These are phyloP conservation scores for Paraconiothyrium brasiliense DNA, from an alignment of 2,329 filamentous ascomycete genomes.

Conservation along the genomic window DNA sequence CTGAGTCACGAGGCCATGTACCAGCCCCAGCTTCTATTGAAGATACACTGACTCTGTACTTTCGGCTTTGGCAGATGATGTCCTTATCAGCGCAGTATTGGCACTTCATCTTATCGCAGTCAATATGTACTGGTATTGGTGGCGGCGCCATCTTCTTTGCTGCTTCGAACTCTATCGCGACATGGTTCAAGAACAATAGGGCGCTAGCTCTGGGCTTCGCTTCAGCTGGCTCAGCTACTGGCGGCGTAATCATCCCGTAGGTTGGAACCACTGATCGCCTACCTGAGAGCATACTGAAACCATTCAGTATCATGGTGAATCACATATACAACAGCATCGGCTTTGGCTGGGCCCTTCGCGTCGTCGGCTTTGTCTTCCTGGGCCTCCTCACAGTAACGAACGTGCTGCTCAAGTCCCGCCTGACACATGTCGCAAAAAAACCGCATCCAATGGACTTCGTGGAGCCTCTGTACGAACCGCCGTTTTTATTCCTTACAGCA, in stretches of 20 bases:
- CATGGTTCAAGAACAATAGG: constrained; percentile 2
- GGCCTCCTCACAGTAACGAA: not conserved
- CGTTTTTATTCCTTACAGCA: not conserved
- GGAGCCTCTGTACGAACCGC: constrained; percentile 1
- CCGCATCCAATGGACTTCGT: constrained; percentile 1
- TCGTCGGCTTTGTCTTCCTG: constrained; percentile 7
- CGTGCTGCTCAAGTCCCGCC: constrained; percentile 1
- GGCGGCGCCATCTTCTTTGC: constrained; percentile 5
- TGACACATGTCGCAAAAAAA: constrained; percentile 3
- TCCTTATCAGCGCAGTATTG: not conserved
- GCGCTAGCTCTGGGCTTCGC: not conserved
- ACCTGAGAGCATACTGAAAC: not conserved
- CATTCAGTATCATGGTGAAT: constrained; percentile 5
- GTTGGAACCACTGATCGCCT: not conserved
- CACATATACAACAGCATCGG: constrained; percentile 4
- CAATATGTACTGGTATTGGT: constrained; percentile 6
- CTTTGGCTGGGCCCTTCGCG: constrained; percentile 9
- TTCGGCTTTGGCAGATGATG: not conserved
- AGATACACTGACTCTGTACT: too few species aligned
- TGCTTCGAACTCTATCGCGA: constrained; percentile 1
- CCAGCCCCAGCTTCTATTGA: too few species aligned
- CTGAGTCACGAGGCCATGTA: too few species aligned
- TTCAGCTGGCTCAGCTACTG: constrained; percentile 1
- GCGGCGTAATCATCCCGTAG: constrained; percentile 5
- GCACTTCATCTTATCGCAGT: constrained; percentile 6